Percentiles rank a stretch among this genome's conserved stretches.
These are phyloP conservation scores for Gardenia jasminoides DNA, from an alignment of 257 asterid species.

Conservation along the genomic window DNA sequence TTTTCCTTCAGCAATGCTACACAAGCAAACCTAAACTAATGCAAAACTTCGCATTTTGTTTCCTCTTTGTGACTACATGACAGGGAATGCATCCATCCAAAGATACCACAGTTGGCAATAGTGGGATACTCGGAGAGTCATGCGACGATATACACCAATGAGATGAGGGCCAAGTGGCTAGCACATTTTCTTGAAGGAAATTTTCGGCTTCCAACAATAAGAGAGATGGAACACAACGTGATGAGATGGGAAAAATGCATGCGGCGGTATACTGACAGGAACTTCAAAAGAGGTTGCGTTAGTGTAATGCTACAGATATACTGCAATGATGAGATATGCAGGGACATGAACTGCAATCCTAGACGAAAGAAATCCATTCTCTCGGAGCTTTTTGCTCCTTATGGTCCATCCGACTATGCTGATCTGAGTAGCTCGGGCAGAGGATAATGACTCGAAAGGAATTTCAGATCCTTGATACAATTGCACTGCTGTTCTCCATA, in stretches of 20 bases:
- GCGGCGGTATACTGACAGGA: conserved; percentile 24
- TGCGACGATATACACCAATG: conserved; percentile 43
- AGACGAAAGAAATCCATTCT: conserved; percentile 40
- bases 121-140: conserved; percentile 62
- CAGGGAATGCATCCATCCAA: conserved; percentile 65
- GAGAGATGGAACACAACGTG: conserved; percentile 50
- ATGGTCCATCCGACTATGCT: conserved; percentile 46
- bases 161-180: conserved; percentile 55
- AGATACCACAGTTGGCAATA: conserved; percentile 57
- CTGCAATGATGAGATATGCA: conserved; percentile 57
- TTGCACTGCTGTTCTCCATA: not conserved
- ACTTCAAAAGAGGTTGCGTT: conserved; percentile 51
- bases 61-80: not conserved
- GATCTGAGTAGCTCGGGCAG: not conserved
- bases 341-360: conserved; percentile 50
- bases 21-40: not conserved
- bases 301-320: conserved; percentile 51
- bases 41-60: not conserved
- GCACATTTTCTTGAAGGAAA: conserved; percentile 51
- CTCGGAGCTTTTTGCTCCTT: conserved; percentile 39
- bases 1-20: not conserved
- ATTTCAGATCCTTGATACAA: not conserved
- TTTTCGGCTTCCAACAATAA: conserved; percentile 35
- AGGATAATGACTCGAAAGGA: not conserved
- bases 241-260: conserved; percentile 42